Evolutionary conservation across 2,329 filamentous ascomycete genomes (phyloP).

Genomic region (Neofusicoccum cordaticola): DNA sequence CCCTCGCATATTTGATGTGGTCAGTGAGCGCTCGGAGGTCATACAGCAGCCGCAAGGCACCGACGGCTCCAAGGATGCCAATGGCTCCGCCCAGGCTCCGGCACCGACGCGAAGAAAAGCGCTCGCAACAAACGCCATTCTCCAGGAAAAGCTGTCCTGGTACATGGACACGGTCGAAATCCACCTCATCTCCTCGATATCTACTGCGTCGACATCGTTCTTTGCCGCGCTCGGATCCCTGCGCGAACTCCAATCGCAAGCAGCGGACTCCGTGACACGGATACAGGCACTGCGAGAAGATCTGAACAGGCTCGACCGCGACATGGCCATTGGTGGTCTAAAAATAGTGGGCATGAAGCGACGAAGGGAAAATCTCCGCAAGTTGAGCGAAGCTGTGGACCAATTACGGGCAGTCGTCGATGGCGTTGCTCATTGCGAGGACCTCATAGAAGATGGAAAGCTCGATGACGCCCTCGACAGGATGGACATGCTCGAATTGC

Average conservation of each 20-base stretch:
- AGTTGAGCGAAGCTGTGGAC: slow-evolving; percentile 75
- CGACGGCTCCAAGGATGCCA: slow-evolving; percentile 55
- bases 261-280: slow-evolving; percentile 81
- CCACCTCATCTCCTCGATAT: slow-evolving; percentile 93
- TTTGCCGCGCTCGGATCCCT: slow-evolving; percentile 91
- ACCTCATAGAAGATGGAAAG: slow-evolving; percentile 77
- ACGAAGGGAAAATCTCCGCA: slow-evolving; percentile 77
- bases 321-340: slow-evolving; percentile 81
- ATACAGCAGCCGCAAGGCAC: slow-evolving; percentile 60
- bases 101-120: slow-evolving; percentile 66
- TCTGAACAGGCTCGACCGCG: slow-evolving; percentile 74
- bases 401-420: slow-evolving; percentile 79
- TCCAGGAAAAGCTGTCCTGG: slow-evolving; percentile 98
- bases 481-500: slow-evolving; percentile 73
- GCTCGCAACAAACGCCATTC: slow-evolving; percentile 89
- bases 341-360: slow-evolving; percentile 81
- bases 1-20: slow-evolving; percentile 90
- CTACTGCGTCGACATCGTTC: slow-evolving; percentile 90
- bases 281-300: slow-evolving; percentile 81
- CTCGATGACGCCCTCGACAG: slow-evolving; percentile 75
- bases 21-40: slow-evolving; percentile 95
- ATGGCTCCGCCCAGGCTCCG: slow-evolving; percentile 59
- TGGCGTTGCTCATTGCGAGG: slow-evolving; percentile 72
- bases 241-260: slow-evolving; percentile 86
- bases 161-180: slow-evolving; percentile 99